Conservation (phyloP, 1,139 yeast species). For the Debaryomycetaceae sp. region DNA sequence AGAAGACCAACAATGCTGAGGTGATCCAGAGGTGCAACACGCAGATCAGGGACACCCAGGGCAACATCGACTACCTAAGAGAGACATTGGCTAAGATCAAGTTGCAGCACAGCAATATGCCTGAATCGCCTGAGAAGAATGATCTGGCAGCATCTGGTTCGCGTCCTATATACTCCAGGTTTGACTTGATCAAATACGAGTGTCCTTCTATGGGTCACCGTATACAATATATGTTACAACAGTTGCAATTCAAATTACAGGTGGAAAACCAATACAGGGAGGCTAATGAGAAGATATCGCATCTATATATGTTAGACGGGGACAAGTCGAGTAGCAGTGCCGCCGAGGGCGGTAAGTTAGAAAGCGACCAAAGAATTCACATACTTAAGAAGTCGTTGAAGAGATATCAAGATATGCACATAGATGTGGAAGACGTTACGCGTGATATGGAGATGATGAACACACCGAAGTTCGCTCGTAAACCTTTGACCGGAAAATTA, state of each 20-base stretch:
- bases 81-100: constrained; percentile 69
- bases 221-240: constrained; percentile 92
- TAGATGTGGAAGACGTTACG: constrained; percentile 61
- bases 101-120: constrained; percentile 20
- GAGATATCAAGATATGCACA: constrained; percentile 85
- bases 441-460: constrained; percentile 63
- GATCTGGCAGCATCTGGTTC: constrained; percentile 9
- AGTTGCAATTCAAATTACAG: constrained; percentile 85
- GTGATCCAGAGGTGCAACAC: constrained; percentile 91
- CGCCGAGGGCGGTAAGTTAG: constrained; percentile 83
- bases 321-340: constrained; percentile 82
- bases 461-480: constrained; percentile 69
- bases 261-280: constrained; percentile 91
- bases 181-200: constrained; percentile 86
- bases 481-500: constrained; percentile 79
- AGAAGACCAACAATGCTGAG: constrained; percentile 69
- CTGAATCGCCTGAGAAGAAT: constrained; percentile 8
- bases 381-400: constrained; percentile 78
- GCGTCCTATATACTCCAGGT: constrained; percentile 53
- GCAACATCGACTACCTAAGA: constrained; percentile 83
- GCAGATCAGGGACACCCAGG: constrained; percentile 85
- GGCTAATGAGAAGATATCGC: constrained; percentile 86
- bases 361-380: constrained; percentile 82
- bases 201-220: constrained; percentile 95
- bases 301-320: constrained; percentile 84